phyloP scores from a whole-genome alignment of 2,329 filamentous ascomycete genomes.

The Microdochium bolleyi region DNA sequence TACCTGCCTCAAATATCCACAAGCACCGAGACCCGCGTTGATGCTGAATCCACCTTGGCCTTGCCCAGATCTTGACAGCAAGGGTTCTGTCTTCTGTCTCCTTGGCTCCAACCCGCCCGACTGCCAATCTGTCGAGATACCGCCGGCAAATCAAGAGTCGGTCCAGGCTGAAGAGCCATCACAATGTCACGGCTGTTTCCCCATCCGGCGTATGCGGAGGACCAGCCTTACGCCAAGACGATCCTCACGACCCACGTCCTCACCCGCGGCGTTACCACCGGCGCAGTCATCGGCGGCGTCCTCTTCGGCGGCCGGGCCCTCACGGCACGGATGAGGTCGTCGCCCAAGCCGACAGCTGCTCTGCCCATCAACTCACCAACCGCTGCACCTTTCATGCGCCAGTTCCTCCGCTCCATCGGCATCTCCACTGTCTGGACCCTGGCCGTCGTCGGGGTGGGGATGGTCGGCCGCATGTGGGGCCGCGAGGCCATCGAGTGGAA shows the following conservation, averaged over 20 bases:
- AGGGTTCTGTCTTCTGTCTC: too few species aligned
- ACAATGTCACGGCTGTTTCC: slow-evolving; percentile 48
- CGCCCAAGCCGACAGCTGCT: neutral
- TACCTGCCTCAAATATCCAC: too few species aligned
- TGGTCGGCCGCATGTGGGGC: slow-evolving; percentile 43
- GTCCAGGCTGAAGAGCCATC: too few species aligned
- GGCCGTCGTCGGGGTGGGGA: slow-evolving; percentile 31
- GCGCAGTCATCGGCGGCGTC: slow-evolving; percentile 37
- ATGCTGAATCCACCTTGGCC: too few species aligned
- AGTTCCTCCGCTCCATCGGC: slow-evolving; percentile 36
- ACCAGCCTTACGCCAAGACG: slow-evolving; percentile 44
- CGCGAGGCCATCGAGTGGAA: slow-evolving; percentile 54
- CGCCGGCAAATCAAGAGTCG: too few species aligned
- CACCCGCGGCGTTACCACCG: slow-evolving; percentile 44
- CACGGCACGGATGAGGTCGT: slow-evolving; percentile 15
- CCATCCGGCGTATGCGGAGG: slow-evolving; percentile 51
- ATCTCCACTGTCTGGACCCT: slow-evolving; percentile 35
- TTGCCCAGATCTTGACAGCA: too few species aligned
- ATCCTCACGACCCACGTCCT: slow-evolving; percentile 55
- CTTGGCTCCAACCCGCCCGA: too few species aligned
- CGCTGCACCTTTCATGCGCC: slow-evolving; percentile 17
- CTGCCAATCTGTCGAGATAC: too few species aligned
- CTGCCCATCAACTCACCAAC: slow-evolving; percentile 1
- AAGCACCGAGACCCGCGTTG: too few species aligned
- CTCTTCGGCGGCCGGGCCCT: slow-evolving; percentile 23